A percentile compares a stretch with the other conserved stretches of the same genome.
phyloP scores from a whole-genome alignment of 2,329 filamentous ascomycete species.

The Stenocarpella maydis region DNA sequence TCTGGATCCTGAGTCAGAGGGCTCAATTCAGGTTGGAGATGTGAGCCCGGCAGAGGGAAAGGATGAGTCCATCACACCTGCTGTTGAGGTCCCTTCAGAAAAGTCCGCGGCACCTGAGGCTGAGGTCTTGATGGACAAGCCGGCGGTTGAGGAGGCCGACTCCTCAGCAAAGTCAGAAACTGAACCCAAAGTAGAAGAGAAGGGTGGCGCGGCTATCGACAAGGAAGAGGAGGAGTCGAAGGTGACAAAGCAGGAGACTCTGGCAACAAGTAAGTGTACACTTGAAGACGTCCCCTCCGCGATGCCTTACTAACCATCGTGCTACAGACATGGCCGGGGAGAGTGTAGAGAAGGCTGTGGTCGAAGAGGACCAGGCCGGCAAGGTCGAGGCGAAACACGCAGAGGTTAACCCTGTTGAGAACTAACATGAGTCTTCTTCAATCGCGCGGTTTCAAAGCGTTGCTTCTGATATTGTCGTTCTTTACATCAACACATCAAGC shows the following conservation, averaged over 20 bases:
- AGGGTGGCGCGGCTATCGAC: conserved; percentile 32
- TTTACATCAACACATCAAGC: conserved; percentile 2
- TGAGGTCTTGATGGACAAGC: conserved; percentile 19
- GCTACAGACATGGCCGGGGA: conserved; percentile 51
- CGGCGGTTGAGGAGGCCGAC: conserved; percentile 10
- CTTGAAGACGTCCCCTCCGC: conserved; percentile 22
- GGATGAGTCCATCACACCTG: conserved; percentile 30
- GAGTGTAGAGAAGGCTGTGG: conserved; percentile 49
- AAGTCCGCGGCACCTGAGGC: conserved; percentile 30
- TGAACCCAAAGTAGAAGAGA: conserved; percentile 25
- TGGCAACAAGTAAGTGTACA: conserved; percentile 36
- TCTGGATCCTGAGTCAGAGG: conserved; percentile 59
- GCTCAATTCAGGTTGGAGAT: conserved; percentile 48
- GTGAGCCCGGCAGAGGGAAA: conserved; percentile 10
- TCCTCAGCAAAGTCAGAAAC: not conserved
- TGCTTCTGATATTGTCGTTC: conserved; percentile 18
- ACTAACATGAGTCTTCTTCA: conserved; percentile 22
- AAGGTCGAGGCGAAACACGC: conserved; percentile 48
- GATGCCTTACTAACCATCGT: conserved; percentile 44
- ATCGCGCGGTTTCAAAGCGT: not conserved
- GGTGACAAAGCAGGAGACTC: conserved; percentile 33
- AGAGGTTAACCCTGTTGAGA: conserved; percentile 36
- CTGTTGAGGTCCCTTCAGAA: not conserved
- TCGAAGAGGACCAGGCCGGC: conserved; percentile 47
- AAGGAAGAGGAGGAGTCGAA: conserved; percentile 27